phyloP scores from a whole-genome alignment of 2,329 filamentous ascomycete genomes.

The Berkeleyomyces rouxiae region DNA sequence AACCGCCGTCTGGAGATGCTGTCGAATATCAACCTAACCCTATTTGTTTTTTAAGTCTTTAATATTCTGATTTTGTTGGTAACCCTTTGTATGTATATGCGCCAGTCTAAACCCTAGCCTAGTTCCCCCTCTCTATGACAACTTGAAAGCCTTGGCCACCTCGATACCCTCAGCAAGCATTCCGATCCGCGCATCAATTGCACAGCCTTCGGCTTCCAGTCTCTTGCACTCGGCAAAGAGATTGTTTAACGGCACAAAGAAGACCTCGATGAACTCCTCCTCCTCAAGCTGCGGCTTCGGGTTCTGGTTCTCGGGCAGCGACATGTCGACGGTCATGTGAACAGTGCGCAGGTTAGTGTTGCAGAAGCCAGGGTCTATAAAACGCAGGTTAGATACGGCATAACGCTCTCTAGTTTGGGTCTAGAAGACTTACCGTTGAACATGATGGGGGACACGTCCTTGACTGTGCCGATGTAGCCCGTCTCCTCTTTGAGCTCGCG shows the following conservation, averaged over 20 bases:
- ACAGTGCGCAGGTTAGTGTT: constrained; percentile 54
- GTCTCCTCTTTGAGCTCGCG: constrained; percentile 52
- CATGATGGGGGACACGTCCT: constrained; percentile 46
- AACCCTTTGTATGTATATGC: too few relatives aligned
- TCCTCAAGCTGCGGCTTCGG: constrained; percentile 57
- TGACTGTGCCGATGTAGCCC: constrained; percentile 41
- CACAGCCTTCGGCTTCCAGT: constrained; percentile 54
- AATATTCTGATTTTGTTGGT: too few relatives aligned
- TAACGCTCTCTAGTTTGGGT: neutral
- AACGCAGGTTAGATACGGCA: neutral
- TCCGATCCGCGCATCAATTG: constrained; percentile 63
- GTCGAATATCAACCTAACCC: too few relatives aligned
- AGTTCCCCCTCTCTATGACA: constrained; percentile 18
- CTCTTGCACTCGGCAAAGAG: constrained; percentile 51
- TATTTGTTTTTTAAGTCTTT: too few relatives aligned
- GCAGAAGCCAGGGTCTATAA: constrained; percentile 42
- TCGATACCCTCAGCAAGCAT: constrained; percentile 67
- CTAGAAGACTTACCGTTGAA: constrained; percentile 32
- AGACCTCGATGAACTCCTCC: constrained; percentile 69
- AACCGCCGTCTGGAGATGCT: too few relatives aligned
- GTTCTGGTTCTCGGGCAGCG: constrained; percentile 49
- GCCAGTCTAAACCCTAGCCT: neutral
- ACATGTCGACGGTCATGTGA: constrained; percentile 57
- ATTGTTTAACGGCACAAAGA: constrained; percentile 45
- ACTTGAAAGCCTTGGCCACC: constrained; percentile 41